phyloP scores from a whole-genome alignment of 1,139 yeast species.

The Candida pseudoviswanathii region DNA sequence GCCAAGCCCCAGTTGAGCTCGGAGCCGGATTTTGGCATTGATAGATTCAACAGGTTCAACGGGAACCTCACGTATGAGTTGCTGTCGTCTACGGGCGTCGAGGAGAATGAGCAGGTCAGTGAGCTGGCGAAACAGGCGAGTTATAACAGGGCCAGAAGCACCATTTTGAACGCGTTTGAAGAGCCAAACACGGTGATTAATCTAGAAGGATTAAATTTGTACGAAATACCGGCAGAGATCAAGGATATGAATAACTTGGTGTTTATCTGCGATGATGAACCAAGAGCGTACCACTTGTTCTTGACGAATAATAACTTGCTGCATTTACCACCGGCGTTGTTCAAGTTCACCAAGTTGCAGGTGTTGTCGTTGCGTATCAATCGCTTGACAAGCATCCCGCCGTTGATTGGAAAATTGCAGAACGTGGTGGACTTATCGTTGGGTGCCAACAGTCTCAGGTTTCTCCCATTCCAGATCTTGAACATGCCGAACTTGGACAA shows the following conservation, averaged over 20 bases:
- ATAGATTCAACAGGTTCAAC: conserved; percentile 43
- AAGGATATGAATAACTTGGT: conserved; percentile 48
- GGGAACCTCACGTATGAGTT: conserved; percentile 28
- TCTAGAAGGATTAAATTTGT: conserved; percentile 39
- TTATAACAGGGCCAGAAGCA: conserved; percentile 31
- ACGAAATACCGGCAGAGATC: conserved; percentile 46
- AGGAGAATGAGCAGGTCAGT: conserved; percentile 11
- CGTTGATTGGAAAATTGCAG: conserved; percentile 32
- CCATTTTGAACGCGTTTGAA: conserved; percentile 44
- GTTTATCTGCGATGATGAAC: conserved; percentile 23
- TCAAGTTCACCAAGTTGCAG: conserved; percentile 44
- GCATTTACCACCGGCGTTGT: conserved; percentile 38
- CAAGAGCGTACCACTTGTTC: conserved; percentile 34
- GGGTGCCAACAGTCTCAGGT: conserved; percentile 39
- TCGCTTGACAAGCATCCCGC: conserved; percentile 37
- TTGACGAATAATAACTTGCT: conserved; percentile 39
- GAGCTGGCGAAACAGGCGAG: conserved; percentile 15
- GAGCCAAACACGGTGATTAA: conserved; percentile 36
- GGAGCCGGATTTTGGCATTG: conserved; percentile 52
- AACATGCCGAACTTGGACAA: conserved; percentile 30
- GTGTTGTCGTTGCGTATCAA: conserved; percentile 46
- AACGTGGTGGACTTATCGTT: conserved; percentile 42
- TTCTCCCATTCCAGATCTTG: conserved; percentile 40
- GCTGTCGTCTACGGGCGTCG: conserved; percentile 25
- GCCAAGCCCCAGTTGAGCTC: conserved; percentile 28